Conservation (phyloP, 2,329 filamentous ascomycete genomes). For the Colletotrichum ledebouriae region DNA sequence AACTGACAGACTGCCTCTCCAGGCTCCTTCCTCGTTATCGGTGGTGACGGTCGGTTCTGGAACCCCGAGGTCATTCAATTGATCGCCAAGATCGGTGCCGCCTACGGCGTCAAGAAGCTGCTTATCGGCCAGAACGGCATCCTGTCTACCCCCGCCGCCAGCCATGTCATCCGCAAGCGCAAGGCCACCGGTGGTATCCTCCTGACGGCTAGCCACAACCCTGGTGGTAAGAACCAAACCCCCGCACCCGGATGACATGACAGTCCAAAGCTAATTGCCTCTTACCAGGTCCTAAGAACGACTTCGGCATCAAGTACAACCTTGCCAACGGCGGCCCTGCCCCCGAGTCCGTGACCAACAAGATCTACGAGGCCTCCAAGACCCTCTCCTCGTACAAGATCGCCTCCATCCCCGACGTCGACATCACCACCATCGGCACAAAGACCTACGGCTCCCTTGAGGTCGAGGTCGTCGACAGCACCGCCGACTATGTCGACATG, state of each 20-base stretch:
- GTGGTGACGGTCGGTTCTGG: slow-evolving; percentile 96
- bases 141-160: slow-evolving; percentile 94
- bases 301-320: slow-evolving; percentile 99
- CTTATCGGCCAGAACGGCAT: slow-evolving; percentile 97
- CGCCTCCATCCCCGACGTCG: slow-evolving; percentile 86
- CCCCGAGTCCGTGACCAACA: slow-evolving; percentile 96
- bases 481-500: slow-evolving; percentile 91
- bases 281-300: slow-evolving; percentile 82
- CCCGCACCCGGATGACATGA: no score
- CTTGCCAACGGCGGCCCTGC: slow-evolving; percentile 95
- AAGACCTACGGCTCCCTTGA: slow-evolving; percentile 88
- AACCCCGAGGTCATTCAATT: slow-evolving; percentile 97
- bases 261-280: slow-evolving; percentile 24
- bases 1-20: slow-evolving; percentile 31
- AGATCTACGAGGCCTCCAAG: slow-evolving; percentile 95
- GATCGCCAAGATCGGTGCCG: slow-evolving; percentile 96
- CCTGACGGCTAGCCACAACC: slow-evolving; percentile 97
- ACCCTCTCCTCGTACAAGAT: slow-evolving; percentile 93
- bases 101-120: slow-evolving; percentile 99
- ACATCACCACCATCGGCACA: slow-evolving; percentile 85
- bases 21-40: slow-evolving; percentile 91
- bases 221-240: slow-evolving; percentile 77
- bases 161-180: slow-evolving; percentile 93
- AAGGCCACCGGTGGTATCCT: slow-evolving; percentile 97
- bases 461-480: slow-evolving; percentile 95